These are phyloP conservation scores for Orbilia quercus DNA, from an alignment of 2,329 filamentous ascomycete species.

Conservation along the genomic window DNA sequence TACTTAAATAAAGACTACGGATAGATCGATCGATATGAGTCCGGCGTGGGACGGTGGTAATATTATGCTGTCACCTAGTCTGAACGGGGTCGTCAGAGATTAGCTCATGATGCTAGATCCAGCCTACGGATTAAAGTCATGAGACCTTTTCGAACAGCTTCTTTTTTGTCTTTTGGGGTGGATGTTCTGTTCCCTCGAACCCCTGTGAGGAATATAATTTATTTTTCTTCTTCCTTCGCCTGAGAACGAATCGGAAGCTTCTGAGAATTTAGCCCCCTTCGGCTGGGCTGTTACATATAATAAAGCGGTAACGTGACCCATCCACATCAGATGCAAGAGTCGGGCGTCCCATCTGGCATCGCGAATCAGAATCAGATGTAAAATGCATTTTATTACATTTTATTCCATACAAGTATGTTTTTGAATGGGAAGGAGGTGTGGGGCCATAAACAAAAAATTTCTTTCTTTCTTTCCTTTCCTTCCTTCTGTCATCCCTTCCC, in stretches of 20 bases:
- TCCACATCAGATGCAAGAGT: conserved; percentile 33
- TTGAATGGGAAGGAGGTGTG: conserved; percentile 14
- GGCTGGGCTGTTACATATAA: conserved; percentile 24
- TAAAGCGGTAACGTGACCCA: conserved; percentile 48
- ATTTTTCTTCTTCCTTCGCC: too few species aligned
- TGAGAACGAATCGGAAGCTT: conserved; percentile 52
- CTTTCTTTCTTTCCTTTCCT: neutral
- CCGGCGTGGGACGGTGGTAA: conserved; percentile 43
- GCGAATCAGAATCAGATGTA: conserved; percentile 53
- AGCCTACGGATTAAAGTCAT: conserved; percentile 26
- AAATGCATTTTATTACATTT: conserved; percentile 33
- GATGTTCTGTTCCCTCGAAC: neutral
- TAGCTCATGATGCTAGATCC: conserved; percentile 14
- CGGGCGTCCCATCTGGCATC: conserved; percentile 44
- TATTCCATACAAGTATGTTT: neutral
- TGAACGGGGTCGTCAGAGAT: conserved; percentile 7
- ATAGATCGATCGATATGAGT: conserved; percentile 5
- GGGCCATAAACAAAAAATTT: conserved; percentile 19
- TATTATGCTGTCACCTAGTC: conserved; percentile 20
- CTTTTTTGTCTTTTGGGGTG: conserved; percentile 16
- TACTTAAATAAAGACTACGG: conserved; percentile 6
- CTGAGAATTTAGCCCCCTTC: conserved; percentile 10
- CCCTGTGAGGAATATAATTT: too few species aligned
- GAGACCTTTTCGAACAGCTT: conserved; percentile 28
- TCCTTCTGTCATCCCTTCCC: conserved; percentile 3